A percentile compares a stretch with the other conserved stretches of the same genome.
phyloP scores from a whole-genome alignment of 2,329 filamentous ascomycete species.

The Leptographium procerum region DNA sequence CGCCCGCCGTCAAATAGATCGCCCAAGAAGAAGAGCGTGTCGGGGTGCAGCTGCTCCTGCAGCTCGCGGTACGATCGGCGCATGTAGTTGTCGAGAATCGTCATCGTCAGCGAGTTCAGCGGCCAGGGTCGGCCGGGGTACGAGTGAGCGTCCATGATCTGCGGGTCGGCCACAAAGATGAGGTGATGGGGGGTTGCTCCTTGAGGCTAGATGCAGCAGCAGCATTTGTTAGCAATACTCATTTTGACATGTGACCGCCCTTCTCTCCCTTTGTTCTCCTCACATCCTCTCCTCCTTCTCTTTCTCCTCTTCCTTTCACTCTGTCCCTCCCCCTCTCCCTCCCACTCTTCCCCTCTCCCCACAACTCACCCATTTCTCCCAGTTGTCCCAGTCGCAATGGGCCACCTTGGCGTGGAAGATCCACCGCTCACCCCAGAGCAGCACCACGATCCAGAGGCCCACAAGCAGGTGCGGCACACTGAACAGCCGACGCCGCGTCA shows the following conservation, averaged over 20 bases:
- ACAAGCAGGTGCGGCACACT: slow-evolving; percentile 59
- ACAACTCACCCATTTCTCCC: slow-evolving; percentile 78
- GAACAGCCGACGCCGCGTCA: slow-evolving; percentile 39
- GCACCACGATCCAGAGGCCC: slow-evolving; percentile 59
- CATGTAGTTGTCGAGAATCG: slow-evolving; percentile 81
- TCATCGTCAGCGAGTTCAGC: slow-evolving; percentile 39
- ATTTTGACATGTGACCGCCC: too few species aligned
- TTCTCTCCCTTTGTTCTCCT: background rate
- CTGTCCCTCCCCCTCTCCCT: background rate
- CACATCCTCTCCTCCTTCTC: slow-evolving; percentile 7
- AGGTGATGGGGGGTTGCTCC: slow-evolving; percentile 73
- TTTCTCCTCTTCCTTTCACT: background rate
- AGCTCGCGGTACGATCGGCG: slow-evolving; percentile 70
- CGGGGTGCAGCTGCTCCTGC: slow-evolving; percentile 65
- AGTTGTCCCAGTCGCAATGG: slow-evolving; percentile 69
- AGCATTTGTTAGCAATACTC: background rate
- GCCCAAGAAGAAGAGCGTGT: slow-evolving; percentile 82
- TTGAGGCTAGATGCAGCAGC: slow-evolving; percentile 46
- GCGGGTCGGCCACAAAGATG: slow-evolving; percentile 77
- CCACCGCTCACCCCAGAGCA: slow-evolving; percentile 79
- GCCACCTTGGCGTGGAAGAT: slow-evolving; percentile 61
- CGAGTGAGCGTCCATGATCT: slow-evolving; percentile 89
- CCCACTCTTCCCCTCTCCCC: background rate
- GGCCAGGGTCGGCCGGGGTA: slow-evolving; percentile 69
- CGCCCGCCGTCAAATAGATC: slow-evolving; percentile 93